These are phyloP conservation scores for Anthoceros angustus DNA, from an alignment of 225 moss, liverwort and hornwort genomes.

Conservation along the genomic window DNA sequence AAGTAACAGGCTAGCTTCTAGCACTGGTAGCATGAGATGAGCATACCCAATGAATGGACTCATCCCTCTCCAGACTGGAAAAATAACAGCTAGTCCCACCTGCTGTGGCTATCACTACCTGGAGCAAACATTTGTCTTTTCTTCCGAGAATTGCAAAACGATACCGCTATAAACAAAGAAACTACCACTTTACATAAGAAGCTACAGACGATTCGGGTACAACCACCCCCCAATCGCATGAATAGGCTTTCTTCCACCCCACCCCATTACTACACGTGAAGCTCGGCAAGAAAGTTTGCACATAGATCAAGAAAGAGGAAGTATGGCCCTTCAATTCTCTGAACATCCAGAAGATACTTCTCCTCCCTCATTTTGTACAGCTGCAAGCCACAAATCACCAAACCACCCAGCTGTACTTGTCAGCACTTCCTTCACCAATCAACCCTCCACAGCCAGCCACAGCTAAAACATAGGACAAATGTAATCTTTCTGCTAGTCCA, in stretches of 20 bases:
- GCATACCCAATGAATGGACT: background rate
- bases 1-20: background rate
- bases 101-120: background rate
- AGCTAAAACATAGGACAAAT: background rate
- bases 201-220: background rate
- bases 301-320: slow-evolving; percentile 80
- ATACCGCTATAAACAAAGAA: background rate
- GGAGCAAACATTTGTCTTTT: background rate
- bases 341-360: slow-evolving; percentile 78
- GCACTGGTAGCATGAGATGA: background rate
- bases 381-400: slow-evolving; percentile 21
- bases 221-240: background rate
- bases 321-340: slow-evolving; percentile 78
- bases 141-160: background rate
- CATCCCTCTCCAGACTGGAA: background rate
- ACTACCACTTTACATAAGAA: slow-evolving; percentile 1
- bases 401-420: too few species aligned
- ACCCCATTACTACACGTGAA: slow-evolving; percentile 30
- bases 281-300: slow-evolving; percentile 54
- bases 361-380: slow-evolving; percentile 80
- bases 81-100: background rate
- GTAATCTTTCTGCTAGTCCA: background rate
- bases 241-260: background rate
- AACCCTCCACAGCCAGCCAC: background rate
- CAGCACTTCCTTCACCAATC: too few species aligned